Conservation (phyloP, 2,329 filamentous ascomycete species). For the Talaromyces sp. region DNA sequence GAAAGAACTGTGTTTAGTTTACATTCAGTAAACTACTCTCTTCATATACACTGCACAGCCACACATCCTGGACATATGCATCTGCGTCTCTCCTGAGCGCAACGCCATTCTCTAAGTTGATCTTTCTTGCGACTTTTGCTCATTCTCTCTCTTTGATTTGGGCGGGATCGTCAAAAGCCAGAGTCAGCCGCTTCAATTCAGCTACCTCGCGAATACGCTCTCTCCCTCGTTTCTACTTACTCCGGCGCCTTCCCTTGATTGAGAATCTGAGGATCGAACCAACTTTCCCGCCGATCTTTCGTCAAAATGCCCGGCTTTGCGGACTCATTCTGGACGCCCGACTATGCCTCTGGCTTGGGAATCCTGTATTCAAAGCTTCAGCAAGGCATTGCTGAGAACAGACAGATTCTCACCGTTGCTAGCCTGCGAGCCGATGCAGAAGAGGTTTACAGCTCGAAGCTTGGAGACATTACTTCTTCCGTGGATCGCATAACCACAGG, state of each 20-base stretch:
- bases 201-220: neutral
- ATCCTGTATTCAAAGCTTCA: constrained; percentile 96
- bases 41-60: neutral
- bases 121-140: neutral
- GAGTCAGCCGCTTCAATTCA: neutral
- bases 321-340: constrained; percentile 95
- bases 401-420: constrained; percentile 86
- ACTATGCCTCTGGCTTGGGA: constrained; percentile 94
- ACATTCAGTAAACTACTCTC: neutral
- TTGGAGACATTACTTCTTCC: constrained; percentile 76
- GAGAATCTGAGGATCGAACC: too few species aligned
- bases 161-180: neutral
- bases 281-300: neutral
- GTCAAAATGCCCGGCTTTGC: constrained; percentile 79
- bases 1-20: neutral
- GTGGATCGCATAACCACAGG: constrained; percentile 80
- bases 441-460: constrained; percentile 76
- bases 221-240: neutral
- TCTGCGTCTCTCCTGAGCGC: constrained; percentile 1
- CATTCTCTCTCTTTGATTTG: neutral
- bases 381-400: constrained; percentile 92
- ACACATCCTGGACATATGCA: constrained; percentile 1
- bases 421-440: constrained; percentile 95
- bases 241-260: neutral
- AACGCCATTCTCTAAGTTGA: constrained; percentile 9